phyloP scores from a whole-genome alignment of 805 yeast species.

The Schwanniomyces vanrijiae region DNA sequence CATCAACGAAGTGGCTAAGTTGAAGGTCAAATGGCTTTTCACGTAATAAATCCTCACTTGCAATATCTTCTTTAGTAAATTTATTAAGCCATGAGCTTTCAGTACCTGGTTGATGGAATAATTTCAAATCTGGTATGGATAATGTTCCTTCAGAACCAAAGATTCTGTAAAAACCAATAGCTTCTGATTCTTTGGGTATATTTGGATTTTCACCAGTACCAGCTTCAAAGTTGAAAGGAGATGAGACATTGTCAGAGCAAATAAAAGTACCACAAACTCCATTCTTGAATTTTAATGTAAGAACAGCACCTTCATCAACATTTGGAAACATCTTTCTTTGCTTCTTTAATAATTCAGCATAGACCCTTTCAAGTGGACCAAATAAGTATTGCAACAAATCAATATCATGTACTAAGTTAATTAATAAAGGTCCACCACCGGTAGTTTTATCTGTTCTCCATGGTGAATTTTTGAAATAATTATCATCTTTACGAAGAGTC shows the following conservation, averaged over 20 bases:
- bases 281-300: slow-evolving; percentile 28
- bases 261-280: slow-evolving; percentile 38
- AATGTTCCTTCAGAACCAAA: slow-evolving; percentile 41
- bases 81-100: slow-evolving; percentile 25
- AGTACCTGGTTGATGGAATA: slow-evolving; percentile 27
- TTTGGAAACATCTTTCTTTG: slow-evolving; percentile 24
- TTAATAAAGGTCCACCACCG: slow-evolving; percentile 40
- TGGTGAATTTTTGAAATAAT: slow-evolving; percentile 29
- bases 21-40: slow-evolving; percentile 37
- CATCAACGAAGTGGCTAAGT: slow-evolving; percentile 36
- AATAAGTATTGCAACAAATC: slow-evolving; percentile 37
- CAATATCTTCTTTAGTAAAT: slow-evolving; percentile 12
- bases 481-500: slow-evolving; percentile 35
- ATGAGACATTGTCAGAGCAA: slow-evolving; percentile 37
- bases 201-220: slow-evolving; percentile 43
- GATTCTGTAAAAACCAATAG: slow-evolving; percentile 34
- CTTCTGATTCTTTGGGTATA: slow-evolving; percentile 27
- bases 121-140: slow-evolving; percentile 35
- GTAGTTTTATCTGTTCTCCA: slow-evolving; percentile 29
- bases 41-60: slow-evolving; percentile 10
- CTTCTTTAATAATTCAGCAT: slow-evolving; percentile 33
- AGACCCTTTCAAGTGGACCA: slow-evolving; percentile 37
- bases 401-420: slow-evolving; percentile 40
- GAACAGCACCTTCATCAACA: slow-evolving; percentile 41
- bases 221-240: slow-evolving; percentile 38